Evolutionary conservation across 2,329 filamentous ascomycete genomes (phyloP).

Genomic region (Ophiostoma sp.): DNA sequence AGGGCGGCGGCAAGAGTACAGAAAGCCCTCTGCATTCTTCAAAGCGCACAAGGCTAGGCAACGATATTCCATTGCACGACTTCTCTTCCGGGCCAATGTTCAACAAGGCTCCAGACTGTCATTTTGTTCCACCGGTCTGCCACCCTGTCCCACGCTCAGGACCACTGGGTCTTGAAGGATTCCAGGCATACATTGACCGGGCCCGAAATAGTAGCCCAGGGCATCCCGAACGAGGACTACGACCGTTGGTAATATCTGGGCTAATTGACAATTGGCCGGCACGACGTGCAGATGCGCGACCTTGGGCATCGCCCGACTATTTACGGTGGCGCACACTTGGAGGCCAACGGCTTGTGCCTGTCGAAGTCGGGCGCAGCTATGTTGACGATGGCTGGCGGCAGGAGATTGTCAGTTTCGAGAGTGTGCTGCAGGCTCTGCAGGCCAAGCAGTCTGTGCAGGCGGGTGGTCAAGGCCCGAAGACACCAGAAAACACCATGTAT

Average conservation of each 20-base stretch:
- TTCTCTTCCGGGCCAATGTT: slow-evolving; percentile 20
- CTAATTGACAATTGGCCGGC: slow-evolving; percentile 72
- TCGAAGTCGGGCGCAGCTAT: slow-evolving; percentile 83
- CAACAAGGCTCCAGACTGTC: not conserved
- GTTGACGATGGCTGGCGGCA: slow-evolving; percentile 83
- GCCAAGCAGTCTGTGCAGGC: not conserved
- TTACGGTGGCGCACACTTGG: slow-evolving; percentile 67
- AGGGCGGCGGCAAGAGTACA: not conserved
- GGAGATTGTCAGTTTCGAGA: slow-evolving; percentile 65
- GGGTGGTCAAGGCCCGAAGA: not conserved
- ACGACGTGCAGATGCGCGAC: slow-evolving; percentile 42
- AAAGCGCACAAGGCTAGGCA: not conserved
- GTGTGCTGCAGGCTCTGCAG: slow-evolving; percentile 53
- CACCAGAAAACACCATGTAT: slow-evolving; percentile 57
- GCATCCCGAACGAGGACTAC: slow-evolving; percentile 36
- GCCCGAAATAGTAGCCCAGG: not conserved
- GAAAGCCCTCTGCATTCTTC: not conserved
- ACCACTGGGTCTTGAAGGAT: slow-evolving; percentile 51
- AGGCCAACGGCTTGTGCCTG: slow-evolving; percentile 74
- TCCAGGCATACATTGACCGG: slow-evolving; percentile 56
- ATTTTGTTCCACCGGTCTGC: slow-evolving; percentile 41
- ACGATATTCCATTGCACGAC: not conserved
- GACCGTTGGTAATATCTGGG: slow-evolving; percentile 65
- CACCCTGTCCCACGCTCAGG: slow-evolving; percentile 40
- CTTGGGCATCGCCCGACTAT: slow-evolving; percentile 71